Evolutionary conservation across 257 asterid species (phyloP).

Genomic region (Lycium ferocissimum): DNA sequence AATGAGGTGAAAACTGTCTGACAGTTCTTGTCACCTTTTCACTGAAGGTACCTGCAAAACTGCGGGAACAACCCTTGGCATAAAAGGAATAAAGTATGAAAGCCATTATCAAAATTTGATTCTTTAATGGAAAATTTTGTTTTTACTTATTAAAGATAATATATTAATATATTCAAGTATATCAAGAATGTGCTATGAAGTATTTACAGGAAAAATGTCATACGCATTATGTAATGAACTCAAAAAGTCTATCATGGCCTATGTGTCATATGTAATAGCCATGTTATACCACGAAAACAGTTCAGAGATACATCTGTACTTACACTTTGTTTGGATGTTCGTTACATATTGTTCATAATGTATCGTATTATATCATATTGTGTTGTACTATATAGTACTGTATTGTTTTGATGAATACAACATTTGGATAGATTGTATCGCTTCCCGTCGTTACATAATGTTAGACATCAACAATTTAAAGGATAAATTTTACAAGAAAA

Average conservation of each 20-base stretch:
- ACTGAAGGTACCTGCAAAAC: slow-evolving; percentile 94
- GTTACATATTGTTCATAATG: no score
- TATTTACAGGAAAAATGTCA: not conserved
- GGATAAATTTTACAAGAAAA: no score
- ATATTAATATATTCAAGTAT: not conserved
- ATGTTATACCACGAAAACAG: not conserved
- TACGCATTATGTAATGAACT: not conserved
- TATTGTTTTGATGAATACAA: no score
- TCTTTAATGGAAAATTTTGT: not conserved
- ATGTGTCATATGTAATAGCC: not conserved
- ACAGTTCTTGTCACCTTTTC: slow-evolving; percentile 91
- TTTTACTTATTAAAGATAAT: not conserved
- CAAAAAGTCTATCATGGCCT: not conserved
- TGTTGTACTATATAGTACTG: no score
- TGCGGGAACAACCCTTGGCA: slow-evolving; percentile 48
- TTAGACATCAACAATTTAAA: no score
- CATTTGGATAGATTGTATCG: no score
- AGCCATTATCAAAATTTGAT: not conserved
- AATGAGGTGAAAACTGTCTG: slow-evolving; percentile 90
- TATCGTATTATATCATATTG: no score
- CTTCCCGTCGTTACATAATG: no score
- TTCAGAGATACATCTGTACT: not conserved
- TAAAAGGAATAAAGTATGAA: slow-evolving; percentile 19
- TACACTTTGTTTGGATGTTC: not conserved
- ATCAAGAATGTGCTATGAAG: not conserved